Base-by-base conservation (phyloP, 2,329 filamentous ascomycete genomes). In the Fusarium oxysporum region DNA sequence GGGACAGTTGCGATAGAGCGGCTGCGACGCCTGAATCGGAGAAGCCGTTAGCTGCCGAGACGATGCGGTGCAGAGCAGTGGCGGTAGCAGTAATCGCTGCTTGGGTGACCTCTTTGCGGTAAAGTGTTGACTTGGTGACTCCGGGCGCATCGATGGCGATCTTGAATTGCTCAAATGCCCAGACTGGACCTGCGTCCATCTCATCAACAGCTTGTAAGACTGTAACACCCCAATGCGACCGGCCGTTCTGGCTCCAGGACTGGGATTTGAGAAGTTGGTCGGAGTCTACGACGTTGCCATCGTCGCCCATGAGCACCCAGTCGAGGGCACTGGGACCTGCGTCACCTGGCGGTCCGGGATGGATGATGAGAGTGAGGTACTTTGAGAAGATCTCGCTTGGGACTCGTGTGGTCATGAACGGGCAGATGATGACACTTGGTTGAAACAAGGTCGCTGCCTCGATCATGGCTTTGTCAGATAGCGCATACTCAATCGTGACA, bases 181-280 rank as follows among this genome's bases (percentile, higher is more conserved):
- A 72, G 2, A 72, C 66, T 21, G 69, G 69, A 10, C 70, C 70
- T 21, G 70, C 70, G 9, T 72, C 70, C 51, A 72, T 68, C 65
- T 72, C 70, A 9, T 62, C 60, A 23, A 66, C 70, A 11, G 70
- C 70, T 37, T 72, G 70, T 5, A 72, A 41, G n/a, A 72, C 60
- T 5, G 69, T 72, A 6, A 72, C 69, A 17, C 70, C 70, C 70
- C 70, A 72, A 37, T 72, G 60, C n/a, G 70, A 62, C 11, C 70
- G 70, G 9, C 70, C 65, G 8, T 33, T 47, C 44, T 38, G 43
- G 16, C 65, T 66, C 70, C 70, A 72, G 5, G 60, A 21, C 12
- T 68, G 44, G 32, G 57, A 56, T 14, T 57, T 32, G 65, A 72
- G 70, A 32, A 72, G 65, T 25, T 62, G 43, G 12, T 37, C 33